Evolutionary conservation across 176 grass and related monocot genomes (phyloP), one percentile per base, ranked within the genome.

Genomic region (Puya raimondii): DNA sequence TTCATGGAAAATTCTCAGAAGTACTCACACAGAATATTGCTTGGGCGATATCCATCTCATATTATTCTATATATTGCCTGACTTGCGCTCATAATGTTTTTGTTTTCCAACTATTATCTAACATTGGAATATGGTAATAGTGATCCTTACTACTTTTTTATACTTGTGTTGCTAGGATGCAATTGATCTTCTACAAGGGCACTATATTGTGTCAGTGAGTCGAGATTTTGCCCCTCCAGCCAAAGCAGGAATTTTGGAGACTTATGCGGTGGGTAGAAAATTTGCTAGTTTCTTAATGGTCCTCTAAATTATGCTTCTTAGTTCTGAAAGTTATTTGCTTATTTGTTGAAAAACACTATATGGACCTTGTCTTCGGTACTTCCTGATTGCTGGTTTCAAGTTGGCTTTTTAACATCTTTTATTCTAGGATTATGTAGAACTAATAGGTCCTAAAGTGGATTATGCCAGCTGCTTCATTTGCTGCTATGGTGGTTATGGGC

Each of bases 161-260:
- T 76, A 59, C 26, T 72, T 66, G 61, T 80, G 50, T 78, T 91
- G 14, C 23, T 80, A 99, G 94, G 94, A 99, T 83, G 82, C 82
- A 21, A 93, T 99, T 83, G 94, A 99, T 88, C 87, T 99, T 78
- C 86, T 99, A 76, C 94, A 99, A 84, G 94, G 94, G 51, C 84
- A 92, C 81, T 86, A 91, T 68, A 84, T 84, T 18, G 81, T 88
- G 63, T 90, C 94, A 73, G 79, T 86, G 67, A 99, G 78, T 78
- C 83, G 90, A 71, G 94, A 93, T 69, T 72, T 99, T 63, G 52
- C 70, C 78, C 53, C 73, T 82, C 59, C 86, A 77, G 64, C 47
- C 51, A 99, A 93, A 88, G 71, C 72, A 69, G 87, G 89, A 78
- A 76, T 79, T 79, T 16, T 93, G 12, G 80, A 99, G 82, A 90